Conservation (phyloP, 2,329 filamentous ascomycete genomes). For the Hypoxylon sp. region DNA sequence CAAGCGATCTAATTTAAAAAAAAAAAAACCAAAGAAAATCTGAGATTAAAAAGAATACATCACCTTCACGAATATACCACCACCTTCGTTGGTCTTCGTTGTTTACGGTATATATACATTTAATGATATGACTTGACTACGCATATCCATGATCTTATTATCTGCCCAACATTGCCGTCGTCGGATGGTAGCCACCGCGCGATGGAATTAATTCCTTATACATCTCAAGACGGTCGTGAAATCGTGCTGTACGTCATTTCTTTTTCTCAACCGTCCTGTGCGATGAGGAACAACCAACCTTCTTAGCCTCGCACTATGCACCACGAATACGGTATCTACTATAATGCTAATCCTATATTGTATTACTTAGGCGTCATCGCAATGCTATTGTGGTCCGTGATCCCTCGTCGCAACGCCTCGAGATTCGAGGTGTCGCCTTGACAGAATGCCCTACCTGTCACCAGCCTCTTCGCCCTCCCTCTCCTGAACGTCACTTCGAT, state of each 20-base stretch:
- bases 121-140: conserved; percentile 15
- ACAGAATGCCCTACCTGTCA: conserved; percentile 93
- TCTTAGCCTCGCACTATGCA: background rate
- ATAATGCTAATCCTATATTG: conserved; percentile 7
- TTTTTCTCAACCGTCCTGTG: conserved; percentile 3
- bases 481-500: conserved; percentile 68
- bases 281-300: background rate
- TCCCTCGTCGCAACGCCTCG: conserved; percentile 85
- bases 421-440: conserved; percentile 76
- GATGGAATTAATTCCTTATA: conserved; percentile 83
- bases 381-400: conserved; percentile 95
- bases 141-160: conserved; percentile 30
- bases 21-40: no score
- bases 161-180: conserved; percentile 17
- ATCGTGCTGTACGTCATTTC: conserved; percentile 79
- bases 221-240: conserved; percentile 79
- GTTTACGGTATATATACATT: conserved; percentile 24
- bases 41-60: conserved; percentile 19
- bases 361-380: conserved; percentile 80
- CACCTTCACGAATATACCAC: conserved; percentile 14
- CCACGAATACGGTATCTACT: background rate
- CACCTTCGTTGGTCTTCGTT: conserved; percentile 7
- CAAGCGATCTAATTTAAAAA: conserved; percentile 20
- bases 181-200: conserved; percentile 27
- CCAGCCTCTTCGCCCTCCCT: conserved; percentile 72